Percentiles rank a stretch among this genome's conserved stretches.
Evolutionary conservation across 2,329 filamentous ascomycete genomes (phyloP).

Genomic region (Fusarium duplospermum): DNA sequence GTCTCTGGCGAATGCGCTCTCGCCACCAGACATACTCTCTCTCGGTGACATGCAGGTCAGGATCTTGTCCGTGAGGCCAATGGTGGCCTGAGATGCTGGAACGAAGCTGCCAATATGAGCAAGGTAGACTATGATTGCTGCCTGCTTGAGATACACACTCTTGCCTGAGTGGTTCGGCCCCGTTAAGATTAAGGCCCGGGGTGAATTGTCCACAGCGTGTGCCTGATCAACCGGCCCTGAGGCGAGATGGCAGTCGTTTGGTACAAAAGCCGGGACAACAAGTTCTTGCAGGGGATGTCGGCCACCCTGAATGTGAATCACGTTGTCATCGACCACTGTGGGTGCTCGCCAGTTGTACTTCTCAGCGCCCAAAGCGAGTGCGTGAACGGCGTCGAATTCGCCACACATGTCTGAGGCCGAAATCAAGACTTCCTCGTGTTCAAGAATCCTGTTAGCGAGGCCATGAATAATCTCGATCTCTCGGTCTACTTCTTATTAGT

Average conservation of each 20-base stretch:
- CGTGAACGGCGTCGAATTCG: slow-evolving; percentile 87
- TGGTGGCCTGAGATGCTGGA: slow-evolving; percentile 78
- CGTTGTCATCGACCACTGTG: slow-evolving; percentile 74
- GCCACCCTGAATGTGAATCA: slow-evolving; percentile 80
- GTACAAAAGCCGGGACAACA: slow-evolving; percentile 81
- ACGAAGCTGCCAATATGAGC: slow-evolving; percentile 95
- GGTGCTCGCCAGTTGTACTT: slow-evolving; percentile 80
- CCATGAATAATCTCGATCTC: slow-evolving; percentile 90
- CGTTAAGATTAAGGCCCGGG: slow-evolving; percentile 81
- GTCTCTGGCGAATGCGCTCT: slow-evolving; percentile 79
- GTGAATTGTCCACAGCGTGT: slow-evolving; percentile 4
- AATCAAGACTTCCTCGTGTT: slow-evolving; percentile 74
- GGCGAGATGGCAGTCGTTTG: slow-evolving; percentile 80
- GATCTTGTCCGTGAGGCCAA: slow-evolving; percentile 94
- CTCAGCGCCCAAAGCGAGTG: slow-evolving; percentile 80
- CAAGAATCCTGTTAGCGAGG: slow-evolving; percentile 77
- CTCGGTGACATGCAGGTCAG: slow-evolving; percentile 85
- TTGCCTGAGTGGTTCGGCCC: slow-evolving; percentile 98
- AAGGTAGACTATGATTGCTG: slow-evolving; percentile 90
- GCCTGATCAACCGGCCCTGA: slow-evolving; percentile 63
- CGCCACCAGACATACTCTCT: slow-evolving; percentile 68
- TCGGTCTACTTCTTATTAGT: slow-evolving; percentile 66
- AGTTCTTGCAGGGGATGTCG: slow-evolving; percentile 90
- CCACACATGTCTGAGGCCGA: slow-evolving; percentile 83
- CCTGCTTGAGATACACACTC: slow-evolving; percentile 94